phyloP scores from a whole-genome alignment of 2,329 filamentous ascomycete species.

The Spiromastix sp. region DNA sequence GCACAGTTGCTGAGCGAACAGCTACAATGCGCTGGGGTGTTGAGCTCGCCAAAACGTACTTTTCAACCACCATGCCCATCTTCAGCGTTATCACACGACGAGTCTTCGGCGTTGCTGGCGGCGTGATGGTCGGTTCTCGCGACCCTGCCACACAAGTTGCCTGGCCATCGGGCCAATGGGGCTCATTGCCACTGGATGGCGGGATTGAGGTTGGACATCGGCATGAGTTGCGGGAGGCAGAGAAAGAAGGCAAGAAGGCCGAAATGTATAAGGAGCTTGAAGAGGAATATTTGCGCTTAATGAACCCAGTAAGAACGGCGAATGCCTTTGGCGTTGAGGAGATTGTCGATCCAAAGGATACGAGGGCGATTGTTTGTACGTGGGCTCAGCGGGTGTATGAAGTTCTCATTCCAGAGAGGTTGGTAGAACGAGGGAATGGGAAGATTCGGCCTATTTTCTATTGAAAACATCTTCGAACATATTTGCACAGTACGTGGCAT shows the following conservation, averaged over 20 bases:
- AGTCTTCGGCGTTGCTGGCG: conserved; percentile 54
- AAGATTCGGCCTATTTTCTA: conserved; percentile 35
- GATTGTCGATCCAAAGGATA: conserved; percentile 53
- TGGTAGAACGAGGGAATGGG: conserved; percentile 32
- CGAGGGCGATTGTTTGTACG: conserved; percentile 43
- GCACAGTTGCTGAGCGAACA: conserved; percentile 51
- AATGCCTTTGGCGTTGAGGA: conserved; percentile 56
- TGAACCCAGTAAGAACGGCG: conserved; percentile 55
- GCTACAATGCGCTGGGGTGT: conserved; percentile 58
- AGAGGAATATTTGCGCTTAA: conserved; percentile 49
- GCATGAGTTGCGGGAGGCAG: conserved; percentile 47
- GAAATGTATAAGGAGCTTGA: conserved; percentile 47
- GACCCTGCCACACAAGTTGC: conserved; percentile 52
- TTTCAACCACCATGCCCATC: conserved; percentile 51
- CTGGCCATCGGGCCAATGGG: conserved; percentile 56
- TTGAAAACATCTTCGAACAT: conserved; percentile 6
- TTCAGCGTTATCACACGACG: conserved; percentile 54
- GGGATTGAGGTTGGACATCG: conserved; percentile 56
- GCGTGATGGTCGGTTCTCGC: conserved; percentile 53
- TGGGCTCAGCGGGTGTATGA: conserved; percentile 50
- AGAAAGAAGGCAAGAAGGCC: conserved; percentile 40
- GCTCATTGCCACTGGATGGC: conserved; percentile 51
- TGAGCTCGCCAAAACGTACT: conserved; percentile 51
- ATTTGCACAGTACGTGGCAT: too few relatives aligned
- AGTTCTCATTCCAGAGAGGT: conserved; percentile 39